Evolutionary conservation across 225 moss, liverwort and hornwort species (phyloP), one percentile per base, ranked within the genome.

Genomic region (Marchantia paleacea): DNA sequence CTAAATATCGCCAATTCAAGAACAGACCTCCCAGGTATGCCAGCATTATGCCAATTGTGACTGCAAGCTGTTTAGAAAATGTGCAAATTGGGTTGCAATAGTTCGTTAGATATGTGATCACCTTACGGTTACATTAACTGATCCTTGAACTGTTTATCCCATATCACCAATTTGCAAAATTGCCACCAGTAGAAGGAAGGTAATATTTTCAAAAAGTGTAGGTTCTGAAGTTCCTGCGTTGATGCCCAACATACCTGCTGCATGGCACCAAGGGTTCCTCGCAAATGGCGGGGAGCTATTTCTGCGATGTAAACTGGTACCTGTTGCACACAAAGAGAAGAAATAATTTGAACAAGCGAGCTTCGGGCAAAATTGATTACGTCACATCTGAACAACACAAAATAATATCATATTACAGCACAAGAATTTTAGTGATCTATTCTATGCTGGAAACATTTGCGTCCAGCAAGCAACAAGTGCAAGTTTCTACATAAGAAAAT

Each of bases 251-350:
- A 55, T 76, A 94, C 96, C 96, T 96, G 96, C 82, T 92, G 92
- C 96, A 96, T 96, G 69, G 94, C 81, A 81, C 94, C 92, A 6
- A 96, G 89, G 48, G 83, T 67, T 57, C 96, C 96, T 67, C 96
- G 90, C 84, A 96, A 78, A 88, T 92, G 92, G 80, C 84, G 82
- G 47, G 96, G 96, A 62, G 94, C 83, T 55, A 88, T 92, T 78
- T 96, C 96, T 71, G 86, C 92, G 16, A 92, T 85, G 71, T 91
- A 88, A 78, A 85, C 84, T 61, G 96, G 94, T 15, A 91, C 92
- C 96, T 96, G 85, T 6, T 65, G 25, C 3, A 29, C 28, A 74
- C 15, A 14, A 7, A 25, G 28, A 13, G 10, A 28, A 10, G 1
- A 55, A 18, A 55, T 74, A 28, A 24, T 55, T 28, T 25, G n/a